phyloP scores from a whole-genome alignment of 1,284 basidiomycete species.

The Cutaneotrichosporon dermatis region DNA sequence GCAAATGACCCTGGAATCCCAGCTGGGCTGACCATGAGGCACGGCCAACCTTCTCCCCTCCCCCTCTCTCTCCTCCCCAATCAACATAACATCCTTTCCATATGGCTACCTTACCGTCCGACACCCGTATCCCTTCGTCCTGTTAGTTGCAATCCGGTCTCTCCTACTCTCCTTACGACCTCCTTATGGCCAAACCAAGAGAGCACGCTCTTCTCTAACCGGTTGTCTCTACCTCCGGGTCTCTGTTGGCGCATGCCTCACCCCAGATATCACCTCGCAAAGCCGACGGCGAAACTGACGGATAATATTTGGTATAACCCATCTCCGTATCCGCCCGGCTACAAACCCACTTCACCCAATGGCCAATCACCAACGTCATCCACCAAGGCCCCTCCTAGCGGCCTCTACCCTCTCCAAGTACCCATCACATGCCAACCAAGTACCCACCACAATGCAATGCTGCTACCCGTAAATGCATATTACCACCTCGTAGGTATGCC shows the following conservation, averaged over 20 bases:
- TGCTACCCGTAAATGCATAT: slow-evolving; percentile 7
- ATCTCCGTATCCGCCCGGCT: slow-evolving; percentile 4
- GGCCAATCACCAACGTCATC: neutral
- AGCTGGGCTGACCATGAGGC: too few relatives aligned
- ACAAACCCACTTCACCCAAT: neutral
- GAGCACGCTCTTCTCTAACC: too few relatives aligned
- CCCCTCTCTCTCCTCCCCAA: neutral
- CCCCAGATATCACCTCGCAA: slow-evolving; percentile 1
- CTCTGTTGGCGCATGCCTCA: too few relatives aligned
- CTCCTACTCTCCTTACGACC: too few relatives aligned
- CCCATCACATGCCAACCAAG: too few relatives aligned
- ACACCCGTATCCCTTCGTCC: too few relatives aligned
- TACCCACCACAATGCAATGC: neutral
- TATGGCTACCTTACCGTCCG: too few relatives aligned
- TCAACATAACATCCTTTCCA: too few relatives aligned
- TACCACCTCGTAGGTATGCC: neutral
- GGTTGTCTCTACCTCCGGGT: too few relatives aligned
- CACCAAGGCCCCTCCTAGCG: neutral
- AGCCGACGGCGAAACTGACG: slow-evolving; percentile 6
- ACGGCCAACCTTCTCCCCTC: neutral
- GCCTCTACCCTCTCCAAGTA: neutral
- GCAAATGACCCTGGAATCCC: too few relatives aligned
- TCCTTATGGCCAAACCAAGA: too few relatives aligned
- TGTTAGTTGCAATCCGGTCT: too few relatives aligned
- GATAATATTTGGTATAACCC: slow-evolving; percentile 1